Base-by-base conservation (phyloP, 23 red algal species). In the Gracilariopsis chorda region DNA sequence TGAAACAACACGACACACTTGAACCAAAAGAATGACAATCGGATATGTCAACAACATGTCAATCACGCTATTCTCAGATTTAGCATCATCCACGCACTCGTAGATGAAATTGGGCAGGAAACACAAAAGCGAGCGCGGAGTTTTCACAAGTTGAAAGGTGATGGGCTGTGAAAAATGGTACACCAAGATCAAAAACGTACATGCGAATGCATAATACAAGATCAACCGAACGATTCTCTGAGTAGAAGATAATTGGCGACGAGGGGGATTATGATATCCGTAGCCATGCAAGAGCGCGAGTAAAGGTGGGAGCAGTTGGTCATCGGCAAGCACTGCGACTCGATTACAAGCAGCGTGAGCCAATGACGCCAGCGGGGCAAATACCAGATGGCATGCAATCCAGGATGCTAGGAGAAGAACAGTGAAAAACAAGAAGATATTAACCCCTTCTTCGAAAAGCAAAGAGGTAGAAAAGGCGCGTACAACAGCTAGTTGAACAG, bases 111-210 rank as follows among this genome's bases (percentile, higher is more conserved):
- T 45, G 19, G 85, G 85, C 2, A 89, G 69, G 48, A 48, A 89
- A 69, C 85, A 89, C 61, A 84, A 51, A 47, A 42, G 49, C 24
- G 44, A 48, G 7, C 4, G 48, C 69, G 33, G 65, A 14, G 5
- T 30, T n/a, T 55, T 58, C 1, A 51, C 51, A 48, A 78, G 49
- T 30, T 46, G 65, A 28, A 28, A 61, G 5, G 59, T 37, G 43
- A 89, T 13, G 3, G 70, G 85, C 13, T 73, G 49, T 16, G 59
- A 72, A 44, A 77, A 78, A 36, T 34, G 85, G 78, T 73, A 89
- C 24, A 75, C 85, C 76, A 89, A 57, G 19, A 48, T 60, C 21
- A 68, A 36, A 78, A 89, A 89, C 2, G 28, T 42, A 41, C 61
- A 24, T 9, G 32, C 47, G 35, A 58, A 47, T 10, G 20, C 47